A percentile compares a stretch with the other conserved stretches of the same genome.
Conservation (phyloP, 2,329 filamentous ascomycete genomes). For the Hypomyces rosellus region DNA sequence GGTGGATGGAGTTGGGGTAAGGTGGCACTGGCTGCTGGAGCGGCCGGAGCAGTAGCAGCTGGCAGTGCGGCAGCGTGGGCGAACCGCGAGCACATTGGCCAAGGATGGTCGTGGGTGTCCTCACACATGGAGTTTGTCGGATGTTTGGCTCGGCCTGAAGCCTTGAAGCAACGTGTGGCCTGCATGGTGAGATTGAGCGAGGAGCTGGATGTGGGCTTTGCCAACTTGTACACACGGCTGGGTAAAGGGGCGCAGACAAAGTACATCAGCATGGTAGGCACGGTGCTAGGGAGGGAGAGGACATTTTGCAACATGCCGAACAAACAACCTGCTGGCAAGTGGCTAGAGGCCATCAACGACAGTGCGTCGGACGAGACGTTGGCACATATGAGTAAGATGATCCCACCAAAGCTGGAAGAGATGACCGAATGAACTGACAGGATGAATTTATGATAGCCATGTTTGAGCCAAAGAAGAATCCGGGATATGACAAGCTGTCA, state of each 20-base stretch:
- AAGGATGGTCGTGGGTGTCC: slow-evolving; percentile 74
- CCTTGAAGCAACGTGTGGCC: slow-evolving; percentile 68
- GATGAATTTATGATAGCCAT: slow-evolving; percentile 42
- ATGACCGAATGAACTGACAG: not conserved
- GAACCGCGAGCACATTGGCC: slow-evolving; percentile 71
- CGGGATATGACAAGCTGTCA: slow-evolving; percentile 63
- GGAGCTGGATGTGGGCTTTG: slow-evolving; percentile 67
- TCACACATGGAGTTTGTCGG: slow-evolving; percentile 93
- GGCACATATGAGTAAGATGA: slow-evolving; percentile 67
- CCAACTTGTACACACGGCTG: slow-evolving; percentile 81
- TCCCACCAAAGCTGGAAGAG: not conserved
- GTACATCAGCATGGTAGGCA: slow-evolving; percentile 46
- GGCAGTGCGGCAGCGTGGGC: slow-evolving; percentile 81
- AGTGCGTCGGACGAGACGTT: slow-evolving; percentile 69
- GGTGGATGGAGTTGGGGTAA: slow-evolving; percentile 73
- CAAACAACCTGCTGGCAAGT: slow-evolving; percentile 47
- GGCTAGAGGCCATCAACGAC: slow-evolving; percentile 71
- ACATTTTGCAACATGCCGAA: slow-evolving; percentile 85
- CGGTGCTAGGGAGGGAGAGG: slow-evolving; percentile 61
- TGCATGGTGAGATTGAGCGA: slow-evolving; percentile 57
- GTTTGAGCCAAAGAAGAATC: slow-evolving; percentile 68
- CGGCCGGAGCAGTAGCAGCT: slow-evolving; percentile 73
- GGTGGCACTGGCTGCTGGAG: slow-evolving; percentile 79
- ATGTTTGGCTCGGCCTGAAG: slow-evolving; percentile 76
- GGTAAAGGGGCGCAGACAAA: slow-evolving; percentile 58